Conservation (phyloP, 495 filamentous ascomycete genomes). For the Glutinoglossum americanum region DNA sequence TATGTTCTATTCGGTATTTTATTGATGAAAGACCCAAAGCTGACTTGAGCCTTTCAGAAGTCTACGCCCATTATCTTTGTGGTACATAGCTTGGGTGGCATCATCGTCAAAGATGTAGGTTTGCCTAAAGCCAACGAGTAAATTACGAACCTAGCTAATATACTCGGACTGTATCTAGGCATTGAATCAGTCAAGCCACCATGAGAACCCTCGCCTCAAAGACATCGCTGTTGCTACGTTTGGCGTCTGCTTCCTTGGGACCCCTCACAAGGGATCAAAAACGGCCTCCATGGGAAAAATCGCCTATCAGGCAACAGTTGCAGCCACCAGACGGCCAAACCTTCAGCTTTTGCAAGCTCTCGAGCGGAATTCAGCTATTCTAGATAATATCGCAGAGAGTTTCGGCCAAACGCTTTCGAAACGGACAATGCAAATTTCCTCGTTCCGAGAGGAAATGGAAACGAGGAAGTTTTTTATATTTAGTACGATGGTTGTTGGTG, state of each 20-base stretch:
- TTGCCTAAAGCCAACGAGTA: no score
- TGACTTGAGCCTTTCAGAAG: not conserved
- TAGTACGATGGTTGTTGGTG: not conserved
- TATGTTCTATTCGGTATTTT: not conserved
- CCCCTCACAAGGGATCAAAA: not conserved
- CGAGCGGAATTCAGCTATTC: not conserved
- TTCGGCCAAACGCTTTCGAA: slow-evolving; percentile 10
- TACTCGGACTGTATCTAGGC: not conserved
- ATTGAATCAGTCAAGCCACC: slow-evolving; percentile 9
- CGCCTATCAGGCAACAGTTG: not conserved
- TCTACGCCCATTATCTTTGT: not conserved
- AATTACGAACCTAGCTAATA: no score
- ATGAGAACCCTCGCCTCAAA: slow-evolving; percentile 8
- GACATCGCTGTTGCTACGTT: slow-evolving; percentile 6
- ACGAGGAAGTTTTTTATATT: slow-evolving; percentile 8
- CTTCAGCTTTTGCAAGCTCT: slow-evolving; percentile 1
- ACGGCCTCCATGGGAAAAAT: not conserved
- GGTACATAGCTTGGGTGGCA: not conserved
- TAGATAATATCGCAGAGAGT: slow-evolving; percentile 9
- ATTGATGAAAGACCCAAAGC: not conserved
- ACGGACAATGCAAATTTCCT: not conserved
- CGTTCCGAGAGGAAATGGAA: slow-evolving; percentile 6
- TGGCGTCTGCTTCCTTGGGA: not conserved
- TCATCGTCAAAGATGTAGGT: not conserved
- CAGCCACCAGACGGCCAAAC: slow-evolving; percentile 9